phyloP scores from a whole-genome alignment of 805 yeast genomes.

The Torulaspora franciscae region DNA sequence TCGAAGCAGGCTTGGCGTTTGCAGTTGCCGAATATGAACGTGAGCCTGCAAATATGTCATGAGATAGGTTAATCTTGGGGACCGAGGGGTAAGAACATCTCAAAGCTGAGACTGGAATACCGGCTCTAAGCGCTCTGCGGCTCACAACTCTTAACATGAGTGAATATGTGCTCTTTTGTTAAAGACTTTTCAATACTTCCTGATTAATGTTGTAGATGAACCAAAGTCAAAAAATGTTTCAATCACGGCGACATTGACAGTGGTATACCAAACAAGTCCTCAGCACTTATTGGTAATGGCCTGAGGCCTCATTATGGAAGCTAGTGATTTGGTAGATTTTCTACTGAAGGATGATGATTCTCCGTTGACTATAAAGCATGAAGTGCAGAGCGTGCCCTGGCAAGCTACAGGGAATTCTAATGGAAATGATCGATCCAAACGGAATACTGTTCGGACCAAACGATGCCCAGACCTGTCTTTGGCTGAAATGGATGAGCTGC shows the following conservation, averaged over 20 bases:
- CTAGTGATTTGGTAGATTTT: slow-evolving; percentile 19
- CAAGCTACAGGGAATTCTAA: background rate
- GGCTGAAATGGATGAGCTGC: slow-evolving; percentile 1
- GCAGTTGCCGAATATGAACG: slow-evolving; percentile 4
- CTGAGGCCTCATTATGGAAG: slow-evolving; percentile 14
- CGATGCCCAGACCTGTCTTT: background rate
- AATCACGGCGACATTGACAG: background rate
- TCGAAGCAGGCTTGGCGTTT: background rate
- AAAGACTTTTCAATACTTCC: background rate
- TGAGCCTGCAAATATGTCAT: background rate
- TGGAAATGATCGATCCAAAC: background rate
- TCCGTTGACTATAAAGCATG: background rate
- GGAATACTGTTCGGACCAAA: background rate
- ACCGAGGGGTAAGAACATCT: background rate
- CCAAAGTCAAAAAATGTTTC: background rate
- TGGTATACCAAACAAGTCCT: background rate
- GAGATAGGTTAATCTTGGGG: background rate
- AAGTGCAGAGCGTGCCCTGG: slow-evolving; percentile 2
- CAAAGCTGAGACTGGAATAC: background rate
- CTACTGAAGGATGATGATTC: slow-evolving; percentile 15
- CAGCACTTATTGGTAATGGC: background rate
- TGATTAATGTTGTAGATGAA: background rate
- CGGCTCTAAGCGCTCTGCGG: background rate
- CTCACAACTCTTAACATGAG: background rate
- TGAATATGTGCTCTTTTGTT: background rate